Base-by-base conservation (phyloP, 108 stramenopile genomes). In the Schizochytrium sp. region DNA sequence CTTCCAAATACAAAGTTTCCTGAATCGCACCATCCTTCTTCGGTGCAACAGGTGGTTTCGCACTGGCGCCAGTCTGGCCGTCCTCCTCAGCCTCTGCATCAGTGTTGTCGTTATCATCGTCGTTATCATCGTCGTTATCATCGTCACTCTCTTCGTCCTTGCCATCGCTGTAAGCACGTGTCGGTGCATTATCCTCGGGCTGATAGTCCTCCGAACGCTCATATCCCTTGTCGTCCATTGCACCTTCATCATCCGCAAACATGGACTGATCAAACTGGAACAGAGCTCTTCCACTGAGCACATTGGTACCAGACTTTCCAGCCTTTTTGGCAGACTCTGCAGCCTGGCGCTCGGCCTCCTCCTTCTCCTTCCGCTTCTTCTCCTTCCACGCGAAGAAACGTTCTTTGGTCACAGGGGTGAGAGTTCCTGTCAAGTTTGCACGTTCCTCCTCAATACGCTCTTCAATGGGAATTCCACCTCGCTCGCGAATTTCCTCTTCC, bases 381-480 rank as follows among this genome's bases (percentile, higher is more conserved):
- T 83, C 53, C 76, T 83, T 83, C 76, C 76, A 83, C 76, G 8
- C 76, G 15, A 83, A 83, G 76, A 83, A 83, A 53, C 76, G 76
- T 28, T 83, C 76, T 38, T 83, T 49, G 76, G 76, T 83, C 2
- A 83, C 76, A 10, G 76, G 76, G 50, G 76, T 83, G 28, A 83
- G 47, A 56, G 76, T 49, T 8, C 50, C 50, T 5, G 8, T 83
- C 50, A 83, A 55, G 53, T 55, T 49, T 49, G 76, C 76, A 10
- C 76, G 47, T 53, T 83, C 76, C 28, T 83, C 76, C 76, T 83
- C 76, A 53, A 83, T 83, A 53, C 76, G 76, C 53, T 83, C 76
- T 53, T 83, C 76, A 28, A 83, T 83, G 10, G 76, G 76, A 28
- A 83, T 83, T 47, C 76, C 76, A 47, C 76, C 76, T 13, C 76